These are phyloP conservation scores for Penicillium paneum DNA, from an alignment of 2,329 filamentous ascomycete species.

Conservation along the genomic window DNA sequence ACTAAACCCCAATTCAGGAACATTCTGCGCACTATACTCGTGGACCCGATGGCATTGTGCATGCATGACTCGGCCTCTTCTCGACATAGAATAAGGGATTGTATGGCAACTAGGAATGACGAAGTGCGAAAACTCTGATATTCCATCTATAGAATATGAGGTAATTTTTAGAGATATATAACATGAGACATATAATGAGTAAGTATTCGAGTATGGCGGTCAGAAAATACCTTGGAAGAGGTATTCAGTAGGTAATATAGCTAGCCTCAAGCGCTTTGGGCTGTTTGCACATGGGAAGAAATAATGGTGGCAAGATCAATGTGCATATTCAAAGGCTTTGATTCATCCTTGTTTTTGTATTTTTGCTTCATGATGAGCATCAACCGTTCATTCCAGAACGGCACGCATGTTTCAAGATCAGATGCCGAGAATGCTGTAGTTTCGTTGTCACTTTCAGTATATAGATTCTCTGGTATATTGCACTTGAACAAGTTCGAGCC, in stretches of 20 bases:
- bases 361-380: conserved; percentile 8
- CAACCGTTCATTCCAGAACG: conserved; percentile 15
- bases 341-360: conserved; percentile 2
- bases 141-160: not conserved
- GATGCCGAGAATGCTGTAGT: not conserved
- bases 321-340: not conserved
- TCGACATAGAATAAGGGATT: not conserved
- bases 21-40: too few relatives aligned
- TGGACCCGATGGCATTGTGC: not conserved
- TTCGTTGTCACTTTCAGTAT: not conserved
- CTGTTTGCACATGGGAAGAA: not conserved
- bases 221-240: not conserved
- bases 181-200: not conserved
- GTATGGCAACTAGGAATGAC: too few relatives aligned
- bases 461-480: not conserved
- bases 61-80: not conserved
- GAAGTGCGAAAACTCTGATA: not conserved
- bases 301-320: conserved; percentile 11
- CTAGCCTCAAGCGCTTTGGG: too few relatives aligned
- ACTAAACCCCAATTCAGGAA: too few relatives aligned
- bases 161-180: not conserved
- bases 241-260: not conserved
- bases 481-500: not conserved
- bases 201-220: not conserved
- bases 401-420: not conserved